Percentiles rank a stretch among this genome's conserved stretches.
phyloP scores from a whole-genome alignment of 768 basidiomycete genomes.

The Mycena pura region DNA sequence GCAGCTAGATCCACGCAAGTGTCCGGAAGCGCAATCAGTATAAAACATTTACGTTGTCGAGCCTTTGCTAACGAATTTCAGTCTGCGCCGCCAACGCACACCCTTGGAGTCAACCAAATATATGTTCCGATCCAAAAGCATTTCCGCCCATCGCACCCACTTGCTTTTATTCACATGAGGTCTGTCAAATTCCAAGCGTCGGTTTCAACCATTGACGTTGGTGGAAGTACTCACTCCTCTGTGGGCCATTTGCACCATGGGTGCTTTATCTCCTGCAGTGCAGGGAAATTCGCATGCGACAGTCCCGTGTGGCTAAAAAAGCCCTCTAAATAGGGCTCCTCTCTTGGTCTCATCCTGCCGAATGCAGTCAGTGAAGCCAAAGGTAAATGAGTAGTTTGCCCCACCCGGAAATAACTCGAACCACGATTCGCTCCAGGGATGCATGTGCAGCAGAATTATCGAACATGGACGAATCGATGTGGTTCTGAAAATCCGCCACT shows the following conservation, averaged over 20 bases:
- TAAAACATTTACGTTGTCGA: no score
- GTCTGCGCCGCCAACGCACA: neutral
- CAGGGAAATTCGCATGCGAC: neutral
- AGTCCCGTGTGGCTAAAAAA: neutral
- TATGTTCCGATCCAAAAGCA: neutral
- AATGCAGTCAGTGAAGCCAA: neutral
- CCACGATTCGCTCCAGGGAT: slow-evolving; percentile 5
- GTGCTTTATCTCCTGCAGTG: slow-evolving; percentile 3
- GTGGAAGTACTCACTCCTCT: neutral
- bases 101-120: neutral
- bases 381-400: neutral
- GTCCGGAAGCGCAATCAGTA: no score
- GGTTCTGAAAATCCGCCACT: neutral
- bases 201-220: neutral
- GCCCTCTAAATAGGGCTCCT: neutral
- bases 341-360: neutral
- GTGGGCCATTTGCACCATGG: neutral
- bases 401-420: no score
- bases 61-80: no score
- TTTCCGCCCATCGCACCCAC: slow-evolving; percentile 9
- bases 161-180: neutral
- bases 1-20: no score
- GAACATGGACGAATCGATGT: neutral
- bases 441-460: neutral
- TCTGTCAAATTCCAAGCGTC: neutral